phyloP scores from a whole-genome alignment of 2,329 filamentous ascomycete genomes.

The Hortaea werneckii region DNA sequence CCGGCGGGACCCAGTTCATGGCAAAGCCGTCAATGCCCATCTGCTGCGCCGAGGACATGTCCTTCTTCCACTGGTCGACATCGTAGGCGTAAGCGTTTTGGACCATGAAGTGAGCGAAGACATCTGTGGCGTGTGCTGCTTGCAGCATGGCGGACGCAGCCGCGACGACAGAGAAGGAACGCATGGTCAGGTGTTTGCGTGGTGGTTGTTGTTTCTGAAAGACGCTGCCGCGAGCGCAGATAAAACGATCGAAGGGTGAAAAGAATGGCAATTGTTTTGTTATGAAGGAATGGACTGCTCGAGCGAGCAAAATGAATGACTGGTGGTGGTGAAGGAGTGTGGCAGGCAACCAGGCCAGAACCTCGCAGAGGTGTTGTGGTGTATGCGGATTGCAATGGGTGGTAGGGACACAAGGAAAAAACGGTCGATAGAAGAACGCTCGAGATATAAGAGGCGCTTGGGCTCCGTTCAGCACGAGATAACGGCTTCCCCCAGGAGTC shows the following conservation, averaged over 20 bases:
- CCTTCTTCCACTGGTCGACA: slow-evolving; percentile 23
- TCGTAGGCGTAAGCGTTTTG: slow-evolving; percentile 27
- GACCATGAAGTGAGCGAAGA: slow-evolving; percentile 30
- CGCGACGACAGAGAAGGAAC: slow-evolving; percentile 6
- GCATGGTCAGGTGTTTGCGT: neutral
- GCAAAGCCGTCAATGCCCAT: slow-evolving; percentile 29
- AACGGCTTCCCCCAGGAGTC: neutral
- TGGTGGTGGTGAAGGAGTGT: slow-evolving; percentile 14
- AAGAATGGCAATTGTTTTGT: neutral
- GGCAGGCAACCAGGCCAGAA: slow-evolving; percentile 17
- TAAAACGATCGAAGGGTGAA: neutral
- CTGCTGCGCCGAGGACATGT: slow-evolving; percentile 24
- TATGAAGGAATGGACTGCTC: slow-evolving; percentile 15
- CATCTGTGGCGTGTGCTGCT: slow-evolving; percentile 19
- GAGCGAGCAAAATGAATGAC: slow-evolving; percentile 13
- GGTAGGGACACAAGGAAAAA: slow-evolving; percentile 1
- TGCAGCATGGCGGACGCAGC: slow-evolving; percentile 16
- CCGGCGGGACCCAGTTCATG: slow-evolving; percentile 29
- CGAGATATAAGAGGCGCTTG: neutral
- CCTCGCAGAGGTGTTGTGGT: slow-evolving; percentile 19
- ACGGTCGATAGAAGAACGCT: neutral
- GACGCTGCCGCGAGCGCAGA: neutral
- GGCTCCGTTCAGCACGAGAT: neutral
- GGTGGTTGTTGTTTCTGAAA: neutral
- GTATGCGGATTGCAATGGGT: slow-evolving; percentile 7